Conservation (phyloP, 495 filamentous ascomycete genomes). For the Hamigera avellanea region DNA sequence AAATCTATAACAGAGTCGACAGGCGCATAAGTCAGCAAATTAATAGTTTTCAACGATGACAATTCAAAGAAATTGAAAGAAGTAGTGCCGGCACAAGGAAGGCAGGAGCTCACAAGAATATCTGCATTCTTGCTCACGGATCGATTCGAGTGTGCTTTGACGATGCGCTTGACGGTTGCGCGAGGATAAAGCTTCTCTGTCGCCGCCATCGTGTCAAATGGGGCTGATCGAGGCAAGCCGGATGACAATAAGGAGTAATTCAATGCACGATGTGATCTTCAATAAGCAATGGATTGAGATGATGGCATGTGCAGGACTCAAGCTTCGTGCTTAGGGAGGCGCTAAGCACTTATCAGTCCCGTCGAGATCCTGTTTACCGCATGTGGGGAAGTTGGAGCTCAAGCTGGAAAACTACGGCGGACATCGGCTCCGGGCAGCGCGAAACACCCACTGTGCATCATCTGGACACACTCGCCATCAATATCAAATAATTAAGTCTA, state of each 20-base stretch:
- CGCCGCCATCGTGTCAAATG: slow-evolving; percentile 19
- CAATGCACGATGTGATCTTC: too few species aligned
- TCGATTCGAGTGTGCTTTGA: slow-evolving; percentile 77
- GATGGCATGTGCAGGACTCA: not conserved
- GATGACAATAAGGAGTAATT: slow-evolving; percentile 1
- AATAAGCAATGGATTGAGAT: slow-evolving; percentile 5
- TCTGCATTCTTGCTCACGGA: slow-evolving; percentile 78
- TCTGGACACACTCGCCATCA: not conserved
- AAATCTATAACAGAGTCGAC: slow-evolving; percentile 46
- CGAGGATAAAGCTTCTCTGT: slow-evolving; percentile 72
- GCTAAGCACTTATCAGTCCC: not conserved
- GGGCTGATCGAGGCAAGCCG: slow-evolving; percentile 1
- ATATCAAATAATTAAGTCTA: too few species aligned
- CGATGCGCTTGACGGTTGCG: slow-evolving; percentile 70
- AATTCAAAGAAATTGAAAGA: not conserved
- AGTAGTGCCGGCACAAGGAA: not conserved
- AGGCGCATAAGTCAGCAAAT: slow-evolving; percentile 5
- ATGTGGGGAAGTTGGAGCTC: not conserved
- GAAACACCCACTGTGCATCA: not conserved
- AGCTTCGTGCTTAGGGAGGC: not conserved
- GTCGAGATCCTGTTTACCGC: not conserved
- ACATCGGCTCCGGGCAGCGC: not conserved
- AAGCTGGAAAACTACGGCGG: not conserved
- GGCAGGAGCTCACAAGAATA: slow-evolving; percentile 53
- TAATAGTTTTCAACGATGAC: not conserved